Conservation (phyloP, 2,329 filamentous ascomycete genomes). For the Fusarium temperatum region DNA sequence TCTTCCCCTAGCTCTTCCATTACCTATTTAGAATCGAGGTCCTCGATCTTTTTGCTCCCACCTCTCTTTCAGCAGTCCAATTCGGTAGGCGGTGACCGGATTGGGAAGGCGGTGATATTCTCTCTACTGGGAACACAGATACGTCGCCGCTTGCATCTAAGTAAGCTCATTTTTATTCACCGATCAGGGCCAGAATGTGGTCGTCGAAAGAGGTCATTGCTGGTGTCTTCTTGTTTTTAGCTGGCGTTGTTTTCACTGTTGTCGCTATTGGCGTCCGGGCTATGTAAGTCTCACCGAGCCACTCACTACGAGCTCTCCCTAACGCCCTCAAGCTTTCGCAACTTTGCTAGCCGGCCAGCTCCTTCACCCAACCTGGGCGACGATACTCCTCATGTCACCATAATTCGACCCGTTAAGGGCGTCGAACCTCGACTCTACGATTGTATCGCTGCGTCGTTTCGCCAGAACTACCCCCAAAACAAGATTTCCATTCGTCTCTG, state of each 20-base stretch:
- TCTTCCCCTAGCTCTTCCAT: too few species aligned
- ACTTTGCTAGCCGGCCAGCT: conserved; percentile 61
- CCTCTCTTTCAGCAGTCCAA: too few species aligned
- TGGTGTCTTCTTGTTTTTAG: conserved; percentile 62
- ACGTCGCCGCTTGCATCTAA: neutral
- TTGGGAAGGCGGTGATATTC: neutral
- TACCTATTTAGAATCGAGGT: too few species aligned
- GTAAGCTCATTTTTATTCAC: neutral
- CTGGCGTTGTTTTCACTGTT: conserved; percentile 60
- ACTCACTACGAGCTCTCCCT: neutral
- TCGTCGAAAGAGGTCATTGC: conserved; percentile 52
- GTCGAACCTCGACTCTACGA: conserved; percentile 91
- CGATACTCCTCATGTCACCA: conserved; percentile 80
- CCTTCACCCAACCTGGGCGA: conserved; percentile 58
- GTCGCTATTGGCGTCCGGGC: conserved; percentile 65
- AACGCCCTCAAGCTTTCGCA: conserved; percentile 54
- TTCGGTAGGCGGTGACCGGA: neutral
- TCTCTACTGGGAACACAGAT: neutral
- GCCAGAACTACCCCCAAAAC: conserved; percentile 79
- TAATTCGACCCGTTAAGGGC: conserved; percentile 93
- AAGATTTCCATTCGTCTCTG: conserved; percentile 86
- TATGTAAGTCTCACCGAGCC: conserved; percentile 54
- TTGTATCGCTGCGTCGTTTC: conserved; percentile 87
- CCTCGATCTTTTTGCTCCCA: too few species aligned
- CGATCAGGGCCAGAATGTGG: conserved; percentile 35